Conservation (phyloP, 345 rosid genomes). For the Brassica carinata region DNA sequence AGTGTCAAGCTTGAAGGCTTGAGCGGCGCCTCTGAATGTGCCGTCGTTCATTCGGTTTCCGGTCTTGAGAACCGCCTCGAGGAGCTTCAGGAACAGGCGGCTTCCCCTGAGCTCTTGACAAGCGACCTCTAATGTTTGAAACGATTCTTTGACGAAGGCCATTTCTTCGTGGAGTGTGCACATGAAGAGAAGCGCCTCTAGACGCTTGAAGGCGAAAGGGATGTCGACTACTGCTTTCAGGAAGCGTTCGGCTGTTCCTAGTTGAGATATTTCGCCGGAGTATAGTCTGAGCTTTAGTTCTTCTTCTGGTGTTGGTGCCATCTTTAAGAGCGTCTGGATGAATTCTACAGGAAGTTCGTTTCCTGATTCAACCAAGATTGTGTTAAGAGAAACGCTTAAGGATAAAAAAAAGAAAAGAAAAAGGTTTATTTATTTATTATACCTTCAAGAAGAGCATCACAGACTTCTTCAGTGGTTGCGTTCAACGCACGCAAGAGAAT, state of each 20-base stretch:
- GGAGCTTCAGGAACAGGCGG: constrained; percentile 85
- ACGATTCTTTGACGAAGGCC: constrained; percentile 64
- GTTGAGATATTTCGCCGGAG: constrained; percentile 70
- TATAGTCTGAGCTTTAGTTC: constrained; percentile 93
- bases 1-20: constrained; percentile 97
- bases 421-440: too few relatives aligned
- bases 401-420: too few relatives aligned
- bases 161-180: constrained; percentile 83
- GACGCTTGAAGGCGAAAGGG: constrained; percentile 84
- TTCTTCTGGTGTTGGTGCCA: constrained; percentile 95
- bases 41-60: constrained; percentile 99
- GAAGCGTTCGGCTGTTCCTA: constrained; percentile 94
- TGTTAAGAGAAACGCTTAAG: constrained; percentile 32
- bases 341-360: constrained; percentile 91
- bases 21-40: constrained; percentile 96
- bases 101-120: constrained; percentile 85
- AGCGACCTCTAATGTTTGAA: constrained; percentile 82
- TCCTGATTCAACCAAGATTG: constrained; percentile 51
- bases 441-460: constrained; percentile 94
- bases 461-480: constrained; percentile 72
- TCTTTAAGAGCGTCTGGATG: constrained; percentile 80
- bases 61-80: constrained; percentile 98
- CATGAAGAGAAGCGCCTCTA: constrained; percentile 90
- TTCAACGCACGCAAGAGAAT: constrained; percentile 89
- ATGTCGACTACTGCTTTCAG: constrained; percentile 78